Evolutionary conservation across 176 grass and related monocot species (phyloP).

Genomic region (Echinochloa phyllopogon): DNA sequence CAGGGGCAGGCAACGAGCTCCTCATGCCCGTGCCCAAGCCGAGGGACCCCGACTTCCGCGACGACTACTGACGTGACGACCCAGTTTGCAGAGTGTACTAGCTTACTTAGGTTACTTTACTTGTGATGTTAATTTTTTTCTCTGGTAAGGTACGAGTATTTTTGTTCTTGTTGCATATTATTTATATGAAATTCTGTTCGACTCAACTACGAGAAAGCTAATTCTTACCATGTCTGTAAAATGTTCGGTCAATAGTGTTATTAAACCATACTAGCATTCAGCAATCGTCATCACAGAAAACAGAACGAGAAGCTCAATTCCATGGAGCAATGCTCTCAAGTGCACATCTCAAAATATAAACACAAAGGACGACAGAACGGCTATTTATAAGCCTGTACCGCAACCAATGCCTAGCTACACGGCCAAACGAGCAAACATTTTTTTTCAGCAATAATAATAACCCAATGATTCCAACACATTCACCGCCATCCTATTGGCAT

Average conservation of each 20-base stretch:
- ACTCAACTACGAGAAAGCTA: neutral
- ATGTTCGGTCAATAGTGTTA: no score
- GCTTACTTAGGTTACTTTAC: no score
- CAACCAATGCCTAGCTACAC: constrained; percentile 35
- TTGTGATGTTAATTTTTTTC: neutral
- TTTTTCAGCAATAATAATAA: constrained; percentile 9
- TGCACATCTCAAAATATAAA: constrained; percentile 19
- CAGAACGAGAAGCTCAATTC: neutral
- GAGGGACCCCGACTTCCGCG: constrained; percentile 58
- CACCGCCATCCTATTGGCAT: constrained; percentile 52
- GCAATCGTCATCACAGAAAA: neutral
- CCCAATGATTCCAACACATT: neutral
- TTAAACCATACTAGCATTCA: neutral
- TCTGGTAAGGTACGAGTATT: neutral
- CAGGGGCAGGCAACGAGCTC: constrained; percentile 15
- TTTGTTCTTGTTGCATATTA: neutral
- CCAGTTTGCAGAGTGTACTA: neutral
- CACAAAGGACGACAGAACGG: constrained; percentile 9
- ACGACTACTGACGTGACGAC: constrained; percentile 28
- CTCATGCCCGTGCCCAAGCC: constrained; percentile 64
- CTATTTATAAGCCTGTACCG: constrained; percentile 35
- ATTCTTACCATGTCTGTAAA: no score
- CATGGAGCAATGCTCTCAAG: neutral
- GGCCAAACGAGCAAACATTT: constrained; percentile 7
- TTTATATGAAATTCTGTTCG: neutral